Conservation (phyloP, 163 green algal genomes). For the Scenedesmus sp. region DNA sequence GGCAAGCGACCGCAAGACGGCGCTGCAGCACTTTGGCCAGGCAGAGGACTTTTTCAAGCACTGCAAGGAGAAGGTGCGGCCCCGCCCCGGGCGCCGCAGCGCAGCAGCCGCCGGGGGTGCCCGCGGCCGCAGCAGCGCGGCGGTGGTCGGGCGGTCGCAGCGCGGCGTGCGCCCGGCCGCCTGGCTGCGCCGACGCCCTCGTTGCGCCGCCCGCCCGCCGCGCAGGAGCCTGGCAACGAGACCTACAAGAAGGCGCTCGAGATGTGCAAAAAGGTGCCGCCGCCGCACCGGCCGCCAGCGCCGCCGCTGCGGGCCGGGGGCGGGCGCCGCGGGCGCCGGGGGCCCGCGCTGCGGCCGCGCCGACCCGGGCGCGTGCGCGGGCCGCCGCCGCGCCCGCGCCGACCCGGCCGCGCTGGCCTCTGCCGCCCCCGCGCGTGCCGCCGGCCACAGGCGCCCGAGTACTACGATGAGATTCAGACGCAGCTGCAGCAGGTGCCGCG, state of each 20-base stretch:
- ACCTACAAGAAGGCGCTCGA: conserved; percentile 93
- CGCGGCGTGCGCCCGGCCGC: neutral
- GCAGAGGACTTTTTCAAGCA: conserved; percentile 86
- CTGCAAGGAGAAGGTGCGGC: conserved; percentile 75
- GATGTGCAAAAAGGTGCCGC: conserved; percentile 86
- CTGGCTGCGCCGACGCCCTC: neutral
- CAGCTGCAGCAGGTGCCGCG: conserved; percentile 66
- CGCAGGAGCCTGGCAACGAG: conserved; percentile 85
- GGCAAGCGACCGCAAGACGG: conserved; percentile 66
- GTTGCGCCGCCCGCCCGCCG: neutral
- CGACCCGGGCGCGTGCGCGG: no score
- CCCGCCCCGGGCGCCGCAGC: neutral
- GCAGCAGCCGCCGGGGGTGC: no score
- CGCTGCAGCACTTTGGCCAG: conserved; percentile 82
- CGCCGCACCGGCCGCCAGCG: no score
- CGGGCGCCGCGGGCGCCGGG: no score
- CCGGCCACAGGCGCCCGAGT: conserved; percentile 80
- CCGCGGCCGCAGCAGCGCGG: no score
- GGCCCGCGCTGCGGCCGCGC: no score
- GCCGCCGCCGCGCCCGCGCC: no score
- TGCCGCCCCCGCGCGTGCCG: no score
- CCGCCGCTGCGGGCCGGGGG: conserved; percentile 2
- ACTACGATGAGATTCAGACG: conserved; percentile 92
- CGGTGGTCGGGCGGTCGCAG: no score
- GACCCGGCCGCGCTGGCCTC: no score